Percentiles rank a stretch among this genome's conserved stretches.
These are phyloP conservation scores for Yamadazyma phyllophila DNA, from an alignment of 805 yeast genomes.

Conservation along the genomic window DNA sequence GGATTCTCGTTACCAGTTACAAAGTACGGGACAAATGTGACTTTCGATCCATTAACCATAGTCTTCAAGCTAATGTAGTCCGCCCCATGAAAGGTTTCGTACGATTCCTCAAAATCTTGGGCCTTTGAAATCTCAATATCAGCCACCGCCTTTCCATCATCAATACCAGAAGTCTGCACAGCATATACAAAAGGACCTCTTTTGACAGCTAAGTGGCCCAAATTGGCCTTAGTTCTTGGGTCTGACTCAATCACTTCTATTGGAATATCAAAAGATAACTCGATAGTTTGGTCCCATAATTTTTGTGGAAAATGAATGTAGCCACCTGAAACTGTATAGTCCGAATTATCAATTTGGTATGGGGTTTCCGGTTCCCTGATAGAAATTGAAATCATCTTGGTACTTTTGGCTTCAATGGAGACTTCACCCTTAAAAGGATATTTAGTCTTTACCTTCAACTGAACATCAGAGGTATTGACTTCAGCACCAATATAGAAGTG, in stretches of 20 bases:
- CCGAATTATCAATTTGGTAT: conserved; percentile 3
- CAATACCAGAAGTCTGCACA: conserved; percentile 15
- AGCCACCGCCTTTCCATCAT: conserved; percentile 9
- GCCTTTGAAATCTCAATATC: conserved; percentile 8
- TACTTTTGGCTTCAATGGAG: conserved; percentile 5
- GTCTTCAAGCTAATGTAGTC: conserved; percentile 13
- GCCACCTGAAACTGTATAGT: conserved; percentile 10
- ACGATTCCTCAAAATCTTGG: conserved; percentile 7
- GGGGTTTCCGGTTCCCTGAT: conserved; percentile 14
- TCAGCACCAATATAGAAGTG: conserved; percentile 17
- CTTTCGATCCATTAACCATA: conserved; percentile 5
- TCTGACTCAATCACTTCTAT: conserved; percentile 14
- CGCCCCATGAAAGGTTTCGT: conserved; percentile 6
- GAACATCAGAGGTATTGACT: conserved; percentile 2
- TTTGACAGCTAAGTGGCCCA: conserved; percentile 18
- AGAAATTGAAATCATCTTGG: conserved; percentile 10
- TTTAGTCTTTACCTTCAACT: conserved; percentile 9
- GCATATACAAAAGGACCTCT: conserved; percentile 21
- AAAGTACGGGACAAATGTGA: conserved; percentile 18
- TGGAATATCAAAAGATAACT: conserved; percentile 13
- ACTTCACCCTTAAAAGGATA: conserved; percentile 16
- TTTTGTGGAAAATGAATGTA: conserved; percentile 11
- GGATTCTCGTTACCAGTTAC: conserved; percentile 19
- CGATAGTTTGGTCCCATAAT: conserved; percentile 7
- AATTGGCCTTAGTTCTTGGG: conserved; percentile 17